Base-by-base conservation (phyloP, 2,329 filamentous ascomycete genomes). In the Curvularia verruculosa region DNA sequence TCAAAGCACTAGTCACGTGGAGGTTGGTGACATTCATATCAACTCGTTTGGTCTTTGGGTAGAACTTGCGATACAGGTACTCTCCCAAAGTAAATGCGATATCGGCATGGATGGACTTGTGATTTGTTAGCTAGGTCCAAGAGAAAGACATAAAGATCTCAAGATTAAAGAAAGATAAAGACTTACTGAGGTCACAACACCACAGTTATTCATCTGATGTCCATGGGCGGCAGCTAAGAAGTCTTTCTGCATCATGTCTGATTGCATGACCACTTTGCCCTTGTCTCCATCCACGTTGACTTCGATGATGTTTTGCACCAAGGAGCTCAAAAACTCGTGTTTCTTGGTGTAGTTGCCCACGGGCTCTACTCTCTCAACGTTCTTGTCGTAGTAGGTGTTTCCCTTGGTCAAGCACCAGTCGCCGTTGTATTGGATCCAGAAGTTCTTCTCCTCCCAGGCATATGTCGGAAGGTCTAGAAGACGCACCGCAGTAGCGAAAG, bases 401-500 rank as follows among this genome's bases (percentile, higher is more conserved):
- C 52, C 61, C 44, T 63, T 63, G 24, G 52, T 54, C 13, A 77
- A 52, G 13, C 52, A 59, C 69, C 71, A 78, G 56, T 73, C 64
- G 12, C 62, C 58, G 12, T 63, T 59, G 65, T 78, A 78, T 19
- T 69, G 46, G 57, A 18, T 64, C 76, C 76, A 78, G 64, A 75
- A 77, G 18, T 68, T 68, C 60, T 77, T 76, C 10, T 68, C 52
- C 34, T 77, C 63, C 63, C 64, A 79, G 9, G 50, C 51, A 54
- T 78, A 78, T 2, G 68, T 60, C 1, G 87, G 86, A 3, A 89
- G 72, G 28, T 83, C 76, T 1, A 87, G 68, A 2, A 88, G 73
- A 1, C 77, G 72, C 18, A 82, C 77, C 2, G 72, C 73, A 1
- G 66, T 58, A 54, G 81, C 75, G 60, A 84, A 85, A 26, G 81